Evolutionary conservation across 2,329 filamentous ascomycete genomes (phyloP), one percentile per base, ranked within the genome.

Genomic region (Sporothrix pseudoabietina): DNA sequence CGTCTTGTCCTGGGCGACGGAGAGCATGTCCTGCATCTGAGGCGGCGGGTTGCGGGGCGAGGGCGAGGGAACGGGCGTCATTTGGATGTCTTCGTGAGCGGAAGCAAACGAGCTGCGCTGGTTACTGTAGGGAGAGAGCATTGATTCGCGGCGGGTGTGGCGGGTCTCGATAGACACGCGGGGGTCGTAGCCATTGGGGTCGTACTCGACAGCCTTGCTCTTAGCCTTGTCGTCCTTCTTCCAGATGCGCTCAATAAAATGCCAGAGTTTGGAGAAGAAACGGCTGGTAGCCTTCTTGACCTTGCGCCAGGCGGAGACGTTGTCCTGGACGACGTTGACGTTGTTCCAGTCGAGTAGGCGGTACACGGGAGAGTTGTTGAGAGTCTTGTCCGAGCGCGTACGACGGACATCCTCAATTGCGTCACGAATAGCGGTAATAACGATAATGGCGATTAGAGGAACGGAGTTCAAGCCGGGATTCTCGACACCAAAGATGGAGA

Each of bases 321-420:
- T 91, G 78, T 98, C 95, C 77, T 94, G 92, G 54, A 92, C 89
- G 16, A 94, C 93, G 78, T 99, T 99, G 78, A 98, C 94, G 78
- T 99, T 99, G 77, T 91, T 87, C 91, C 93, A 98, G 75, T 94
- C 91, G 14, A 94, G 86, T 26, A 99, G 85, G 74, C 95, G 90
- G 82, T 99, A 95, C 10, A 98, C 93, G 0, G 94, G 93, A 2
- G 96, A 96, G 80, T 99, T 98, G 83, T 99, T 99, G 75, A 99
- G 87, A 78, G 97, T 92, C 76, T 91, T 97, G 80, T 99, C 96
- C 59, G 98, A 89, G 57, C 94, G 86, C 0, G 95, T 98, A 82
- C 96, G 88, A 78, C 96, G 89, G 85, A 94, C 98, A 83, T 99
- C 96, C 82, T 99, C 96, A 76, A 98, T 91, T 22, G 91, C 96